Conservation (phyloP, 1,284 basidiomycete genomes). For the Ceratorhiza oryzae-sativae region DNA sequence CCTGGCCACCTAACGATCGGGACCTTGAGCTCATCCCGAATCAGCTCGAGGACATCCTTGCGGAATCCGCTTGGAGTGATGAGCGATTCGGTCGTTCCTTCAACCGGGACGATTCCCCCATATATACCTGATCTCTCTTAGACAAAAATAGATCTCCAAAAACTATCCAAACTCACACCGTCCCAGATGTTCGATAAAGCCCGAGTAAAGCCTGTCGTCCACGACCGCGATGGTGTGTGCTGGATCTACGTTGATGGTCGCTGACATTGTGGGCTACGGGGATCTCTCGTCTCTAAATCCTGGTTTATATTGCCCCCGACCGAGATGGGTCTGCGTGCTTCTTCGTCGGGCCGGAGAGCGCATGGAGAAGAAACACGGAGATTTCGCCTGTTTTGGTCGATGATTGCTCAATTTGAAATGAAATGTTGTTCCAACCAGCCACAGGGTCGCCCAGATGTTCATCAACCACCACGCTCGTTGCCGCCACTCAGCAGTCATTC, state of each 20-base stretch:
- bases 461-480: neutral
- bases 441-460: slow-evolving; percentile 13
- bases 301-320: neutral
- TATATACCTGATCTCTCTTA: slow-evolving; percentile 48
- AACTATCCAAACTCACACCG: slow-evolving; percentile 54
- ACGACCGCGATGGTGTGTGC: slow-evolving; percentile 36
- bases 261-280: slow-evolving; percentile 2
- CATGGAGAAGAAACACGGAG: slow-evolving; percentile 3
- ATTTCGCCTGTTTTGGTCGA: slow-evolving; percentile 5
- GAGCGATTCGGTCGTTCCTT: slow-evolving; percentile 47
- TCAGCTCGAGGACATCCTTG: slow-evolving; percentile 62
- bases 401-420: slow-evolving; percentile 2
- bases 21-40: slow-evolving; percentile 61
- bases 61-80: slow-evolving; percentile 57
- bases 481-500: neutral
- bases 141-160: slow-evolving; percentile 45
- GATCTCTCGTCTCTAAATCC: neutral
- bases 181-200: slow-evolving; percentile 68
- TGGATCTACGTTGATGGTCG: slow-evolving; percentile 37
- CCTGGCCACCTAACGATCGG: slow-evolving; percentile 69
- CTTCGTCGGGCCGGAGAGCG: slow-evolving; percentile 2
- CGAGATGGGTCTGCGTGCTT: neutral
- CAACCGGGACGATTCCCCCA: slow-evolving; percentile 47
- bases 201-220: slow-evolving; percentile 58
- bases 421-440: neutral